Evolutionary conservation across 257 asterid species (phyloP).

Genomic region (Anisodus tanguticus): DNA sequence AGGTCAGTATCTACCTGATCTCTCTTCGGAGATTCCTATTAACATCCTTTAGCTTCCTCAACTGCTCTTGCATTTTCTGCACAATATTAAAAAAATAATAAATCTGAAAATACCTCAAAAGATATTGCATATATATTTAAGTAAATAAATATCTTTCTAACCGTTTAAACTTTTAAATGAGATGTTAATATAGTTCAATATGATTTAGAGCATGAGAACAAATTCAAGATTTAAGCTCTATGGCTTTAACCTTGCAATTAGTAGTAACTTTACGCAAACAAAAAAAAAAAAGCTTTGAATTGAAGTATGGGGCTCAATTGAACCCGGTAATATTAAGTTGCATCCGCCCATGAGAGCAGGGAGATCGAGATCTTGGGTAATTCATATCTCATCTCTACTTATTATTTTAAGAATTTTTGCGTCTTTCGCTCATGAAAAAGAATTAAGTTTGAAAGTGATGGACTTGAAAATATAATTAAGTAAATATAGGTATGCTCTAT

Average conservation of each 20-base stretch:
- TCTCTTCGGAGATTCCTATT: conserved; percentile 78
- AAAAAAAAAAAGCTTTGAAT: no score
- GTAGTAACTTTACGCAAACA: no score
- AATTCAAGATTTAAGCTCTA: no score
- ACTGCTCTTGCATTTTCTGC: conserved; percentile 89
- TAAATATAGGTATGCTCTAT: not conserved
- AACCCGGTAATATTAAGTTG: no score
- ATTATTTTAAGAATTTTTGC: not conserved
- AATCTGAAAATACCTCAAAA: not conserved
- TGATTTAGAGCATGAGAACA: no score
- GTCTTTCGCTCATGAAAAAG: not conserved
- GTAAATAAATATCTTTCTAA: not conserved
- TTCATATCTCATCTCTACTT: not conserved
- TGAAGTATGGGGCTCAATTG: no score
- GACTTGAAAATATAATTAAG: no score
- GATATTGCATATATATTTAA: not conserved
- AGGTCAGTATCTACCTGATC: conserved; percentile 55
- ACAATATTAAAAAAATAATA: not conserved
- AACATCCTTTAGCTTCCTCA: conserved; percentile 81
- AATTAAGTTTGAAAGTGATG: not conserved
- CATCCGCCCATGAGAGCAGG: no score
- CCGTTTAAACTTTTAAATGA: not conserved
- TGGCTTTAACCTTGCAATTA: no score
- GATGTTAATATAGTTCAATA: not conserved
- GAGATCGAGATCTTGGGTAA: not conserved